Evolutionary conservation across 1,139 yeast genomes (phyloP), one percentile per base, ranked within the genome.

Genomic region (Magnusiomyces ingens): DNA sequence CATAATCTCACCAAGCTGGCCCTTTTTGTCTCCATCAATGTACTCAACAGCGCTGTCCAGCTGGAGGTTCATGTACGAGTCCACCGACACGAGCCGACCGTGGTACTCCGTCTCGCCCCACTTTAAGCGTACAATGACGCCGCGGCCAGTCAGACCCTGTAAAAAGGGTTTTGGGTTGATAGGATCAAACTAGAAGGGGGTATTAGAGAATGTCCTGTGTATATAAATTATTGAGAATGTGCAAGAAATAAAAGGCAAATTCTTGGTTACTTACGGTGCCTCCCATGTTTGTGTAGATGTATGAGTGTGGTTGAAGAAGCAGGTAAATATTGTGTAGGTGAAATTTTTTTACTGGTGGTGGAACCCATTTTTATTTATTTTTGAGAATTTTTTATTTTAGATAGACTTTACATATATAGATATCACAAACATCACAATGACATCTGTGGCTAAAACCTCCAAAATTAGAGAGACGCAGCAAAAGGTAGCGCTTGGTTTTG

Each of bases 21-120:
- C 90, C 54, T 82, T 76, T 48, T 80, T 62, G 56, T 72, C 72
- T 15, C 76, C 82, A 48, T 73, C 74, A 10, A 81, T 73, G 50
- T 75, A 72, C 67, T 90, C 96, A 52, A 74, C 78, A 1, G 95
- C 84, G 38, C 82, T 79, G 44, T 79, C 82, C 44, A 93, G 73
- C 65, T 89, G 91, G 42, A 93, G 62, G 64, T 93, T 94, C 93
- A 94, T 93, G 71, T 93, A 94, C 62, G 89, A 88, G 67, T 93
- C 99, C 32, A 89, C 85, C 1, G 96, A 83, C 15, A 82, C 71
- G 49, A 93, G 76, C n/a, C 69, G 77, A 0, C 99, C 99, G 57
- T 74, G 78, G 70, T 93, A 93, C 67, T 90, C 95, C n/a, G 96
- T 86, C 59, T 80, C 81, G 65, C 90, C 93, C 86, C 96, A 94